Evolutionary conservation across 176 grass and related monocot species (phyloP).

Genomic region (Triticum aestivum): IWGSC_CS_RefSeq_v2.1 NC_057806.1:571658881-571659380

Average conservation of each 20-base stretch:
- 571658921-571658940: constrained; percentile 66
- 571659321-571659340: background rate
- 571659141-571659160: background rate
- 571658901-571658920: constrained; percentile 72
- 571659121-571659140: background rate
- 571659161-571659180: background rate
- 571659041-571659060: background rate
- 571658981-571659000: background rate
- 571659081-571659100: background rate
- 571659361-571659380: constrained; percentile 11
- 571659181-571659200: background rate
- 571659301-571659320: background rate
- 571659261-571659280: background rate
- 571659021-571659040: no score
- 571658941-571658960: constrained; percentile 64
- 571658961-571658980: constrained; percentile 81
- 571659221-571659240: background rate
- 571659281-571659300: background rate
- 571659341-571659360: background rate
- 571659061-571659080: background rate
- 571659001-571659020: constrained; percentile 9
- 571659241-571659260: no score
- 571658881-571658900: constrained; percentile 47
- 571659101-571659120: background rate
- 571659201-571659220: background rate